Evolutionary conservation across 768 basidiomycete genomes (phyloP).

Genomic region (Galerina sulciceps): DNA sequence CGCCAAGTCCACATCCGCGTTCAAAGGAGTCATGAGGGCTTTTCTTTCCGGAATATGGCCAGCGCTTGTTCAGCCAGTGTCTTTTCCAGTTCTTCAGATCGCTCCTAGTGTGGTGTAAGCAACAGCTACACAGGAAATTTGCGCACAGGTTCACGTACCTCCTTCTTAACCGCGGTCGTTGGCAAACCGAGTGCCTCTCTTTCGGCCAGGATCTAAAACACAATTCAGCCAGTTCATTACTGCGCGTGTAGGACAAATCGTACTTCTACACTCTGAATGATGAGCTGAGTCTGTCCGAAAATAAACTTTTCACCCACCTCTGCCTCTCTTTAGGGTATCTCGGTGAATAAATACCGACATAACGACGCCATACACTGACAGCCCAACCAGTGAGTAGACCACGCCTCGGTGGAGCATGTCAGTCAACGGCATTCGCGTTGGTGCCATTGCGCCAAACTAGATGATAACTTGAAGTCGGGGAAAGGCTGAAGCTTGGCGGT

Average conservation of each 20-base stretch:
- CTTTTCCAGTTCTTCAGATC: slow-evolving; percentile 39
- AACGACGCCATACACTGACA: slow-evolving; percentile 56
- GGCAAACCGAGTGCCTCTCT: slow-evolving; percentile 31
- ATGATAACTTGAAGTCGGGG: too few relatives aligned
- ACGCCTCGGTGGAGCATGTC: slow-evolving; percentile 49
- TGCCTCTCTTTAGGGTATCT: slow-evolving; percentile 55
- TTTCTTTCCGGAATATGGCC: slow-evolving; percentile 27
- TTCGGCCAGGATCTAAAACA: slow-evolving; percentile 36
- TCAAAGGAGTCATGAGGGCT: slow-evolving; percentile 7
- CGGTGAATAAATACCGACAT: slow-evolving; percentile 57
- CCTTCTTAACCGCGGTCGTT: slow-evolving; percentile 29
- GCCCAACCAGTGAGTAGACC: slow-evolving; percentile 55
- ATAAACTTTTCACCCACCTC: slow-evolving; percentile 46
- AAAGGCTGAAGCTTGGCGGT: too few relatives aligned
- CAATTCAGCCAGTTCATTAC: background rate
- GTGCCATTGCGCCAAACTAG: too few relatives aligned
- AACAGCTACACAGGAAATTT: slow-evolving; percentile 2
- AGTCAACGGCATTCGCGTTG: slow-evolving; percentile 19
- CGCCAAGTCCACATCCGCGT: slow-evolving; percentile 3
- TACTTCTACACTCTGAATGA: slow-evolving; percentile 33
- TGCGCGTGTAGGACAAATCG: slow-evolving; percentile 12
- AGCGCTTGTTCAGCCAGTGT: slow-evolving; percentile 46
- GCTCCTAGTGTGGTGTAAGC: slow-evolving; percentile 28
- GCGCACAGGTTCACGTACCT: slow-evolving; percentile 24
- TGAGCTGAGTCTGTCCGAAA: slow-evolving; percentile 1